phyloP scores from a whole-genome alignment of 2,329 filamentous ascomycete genomes.

The Ophiostoma perfectum region DNA sequence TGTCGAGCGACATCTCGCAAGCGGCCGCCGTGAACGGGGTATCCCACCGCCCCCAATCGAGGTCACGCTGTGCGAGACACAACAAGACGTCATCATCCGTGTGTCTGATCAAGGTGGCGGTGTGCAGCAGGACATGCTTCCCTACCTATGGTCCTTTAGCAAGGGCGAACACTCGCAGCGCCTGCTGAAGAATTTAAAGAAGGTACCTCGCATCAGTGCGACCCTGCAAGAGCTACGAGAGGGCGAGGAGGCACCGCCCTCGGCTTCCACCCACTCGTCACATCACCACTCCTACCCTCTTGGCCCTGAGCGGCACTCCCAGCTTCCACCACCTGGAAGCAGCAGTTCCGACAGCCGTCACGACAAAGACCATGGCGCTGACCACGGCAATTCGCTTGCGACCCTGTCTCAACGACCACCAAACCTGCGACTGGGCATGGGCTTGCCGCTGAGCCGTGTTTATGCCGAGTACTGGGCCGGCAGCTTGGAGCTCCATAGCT shows the following conservation, averaged over 20 bases:
- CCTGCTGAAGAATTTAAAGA: conserved; percentile 75
- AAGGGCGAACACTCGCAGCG: conserved; percentile 78
- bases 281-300: conserved; percentile 11
- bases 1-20: conserved; percentile 60
- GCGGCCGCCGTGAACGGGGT: neutral
- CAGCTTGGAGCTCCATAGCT: conserved; percentile 79
- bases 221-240: conserved; percentile 78
- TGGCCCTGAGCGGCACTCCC: conserved; percentile 27
- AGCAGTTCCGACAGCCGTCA: conserved; percentile 24
- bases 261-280: neutral
- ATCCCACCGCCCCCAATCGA: conserved; percentile 72
- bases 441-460: conserved; percentile 83
- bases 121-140: conserved; percentile 75
- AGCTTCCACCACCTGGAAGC: conserved; percentile 24
- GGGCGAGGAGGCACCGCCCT: conserved; percentile 32
- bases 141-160: conserved; percentile 93
- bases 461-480: conserved; percentile 99
- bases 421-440: conserved; percentile 84
- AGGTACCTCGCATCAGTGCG: conserved; percentile 85
- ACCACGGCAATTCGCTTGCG: conserved; percentile 59
- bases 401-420: conserved; percentile 78
- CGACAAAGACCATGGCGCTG: conserved; percentile 33
- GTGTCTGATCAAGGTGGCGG: conserved; percentile 95
- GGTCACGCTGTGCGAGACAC: conserved; percentile 87
- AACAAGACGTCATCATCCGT: conserved; percentile 91